Conservation (phyloP, 768 basidiomycete species). For the Solioccasus polychromus region DNA sequence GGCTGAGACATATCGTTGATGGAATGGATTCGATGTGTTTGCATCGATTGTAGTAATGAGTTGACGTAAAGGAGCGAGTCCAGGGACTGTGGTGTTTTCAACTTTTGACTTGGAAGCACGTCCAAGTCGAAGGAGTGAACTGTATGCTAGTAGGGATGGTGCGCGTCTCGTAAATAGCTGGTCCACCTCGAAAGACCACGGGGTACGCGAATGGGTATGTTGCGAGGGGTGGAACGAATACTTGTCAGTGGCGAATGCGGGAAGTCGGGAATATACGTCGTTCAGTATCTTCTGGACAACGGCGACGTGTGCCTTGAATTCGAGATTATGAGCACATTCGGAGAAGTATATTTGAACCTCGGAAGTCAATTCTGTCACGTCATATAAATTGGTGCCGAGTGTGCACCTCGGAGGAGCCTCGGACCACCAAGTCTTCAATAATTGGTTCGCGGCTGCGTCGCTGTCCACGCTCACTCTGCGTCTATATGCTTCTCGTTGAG, state of each 20-base stretch:
- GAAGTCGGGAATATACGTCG: background rate
- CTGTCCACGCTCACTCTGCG: conserved; percentile 1
- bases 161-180: background rate
- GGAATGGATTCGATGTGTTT: conserved; percentile 3
- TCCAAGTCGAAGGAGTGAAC: too few species aligned
- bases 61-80: background rate
- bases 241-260: background rate
- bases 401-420: conserved; percentile 3
- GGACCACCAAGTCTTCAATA: conserved; percentile 13
- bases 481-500: conserved; percentile 2
- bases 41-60: conserved; percentile 1
- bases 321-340: conserved; percentile 11
- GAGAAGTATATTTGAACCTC: conserved; percentile 2
- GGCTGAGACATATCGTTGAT: conserved; percentile 12
- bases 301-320: conserved; percentile 6
- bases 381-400: background rate
- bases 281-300: conserved; percentile 6
- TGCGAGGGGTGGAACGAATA: background rate
- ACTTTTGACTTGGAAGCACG: too few species aligned
- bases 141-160: background rate
- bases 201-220: background rate
- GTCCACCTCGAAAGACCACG: background rate
- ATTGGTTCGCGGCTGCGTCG: background rate
- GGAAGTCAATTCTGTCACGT: background rate
- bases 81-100: background rate